phyloP scores from a whole-genome alignment of 306 rosid genomes.

The Casuarina cunninghamiana region DNA sequence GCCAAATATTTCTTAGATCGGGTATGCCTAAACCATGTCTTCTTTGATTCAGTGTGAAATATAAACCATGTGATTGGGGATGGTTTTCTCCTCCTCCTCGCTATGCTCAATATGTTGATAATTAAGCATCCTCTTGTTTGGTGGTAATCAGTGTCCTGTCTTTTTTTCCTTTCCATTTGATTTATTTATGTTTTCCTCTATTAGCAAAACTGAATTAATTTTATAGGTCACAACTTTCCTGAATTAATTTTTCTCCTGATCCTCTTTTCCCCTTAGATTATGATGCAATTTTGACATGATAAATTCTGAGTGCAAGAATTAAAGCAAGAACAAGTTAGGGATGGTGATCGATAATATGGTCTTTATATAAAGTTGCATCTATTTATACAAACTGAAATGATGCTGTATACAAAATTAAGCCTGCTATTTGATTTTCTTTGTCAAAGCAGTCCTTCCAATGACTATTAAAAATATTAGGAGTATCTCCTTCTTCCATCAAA shows the following conservation, averaged over 20 bases:
- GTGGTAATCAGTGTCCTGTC: neutral
- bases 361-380: neutral
- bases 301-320: neutral
- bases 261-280: neutral
- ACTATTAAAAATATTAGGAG: too few relatives aligned
- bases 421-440: too few relatives aligned
- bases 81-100: neutral
- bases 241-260: constrained; percentile 11
- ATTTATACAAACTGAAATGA: too few relatives aligned
- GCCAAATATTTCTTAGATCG: constrained; percentile 80
- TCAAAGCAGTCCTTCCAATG: too few relatives aligned
- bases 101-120: neutral
- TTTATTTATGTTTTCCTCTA: constrained; percentile 12
- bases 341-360: neutral
- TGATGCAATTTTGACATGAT: constrained; percentile 6
- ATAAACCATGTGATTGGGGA: constrained; percentile 1
- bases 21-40: constrained; percentile 48
- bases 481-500: too few relatives aligned
- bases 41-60: constrained; percentile 18
- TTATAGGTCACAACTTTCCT: constrained; percentile 14
- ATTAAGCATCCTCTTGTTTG: constrained; percentile 1
- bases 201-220: neutral
- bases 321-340: constrained; percentile 1
- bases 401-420: too few relatives aligned
- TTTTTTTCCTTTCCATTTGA: neutral